Evolutionary conservation across 345 rosid genomes (phyloP).

Genomic region (Eucalyptus albens): DNA sequence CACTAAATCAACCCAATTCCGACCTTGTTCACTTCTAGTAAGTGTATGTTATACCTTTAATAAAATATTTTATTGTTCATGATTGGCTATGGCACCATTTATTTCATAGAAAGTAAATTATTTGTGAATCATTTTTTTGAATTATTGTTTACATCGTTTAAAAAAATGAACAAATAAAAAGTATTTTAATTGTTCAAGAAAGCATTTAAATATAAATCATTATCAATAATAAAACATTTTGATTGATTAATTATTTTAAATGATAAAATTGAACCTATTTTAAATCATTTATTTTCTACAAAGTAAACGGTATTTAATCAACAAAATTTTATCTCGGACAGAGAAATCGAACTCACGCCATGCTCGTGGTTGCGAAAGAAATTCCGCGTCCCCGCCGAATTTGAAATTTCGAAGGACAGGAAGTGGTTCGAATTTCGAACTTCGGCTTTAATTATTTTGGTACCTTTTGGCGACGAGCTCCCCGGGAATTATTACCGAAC

Average conservation of each 20-base stretch:
- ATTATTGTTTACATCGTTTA: too few relatives aligned
- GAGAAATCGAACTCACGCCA: not conserved
- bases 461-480: not conserved
- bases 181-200: too few relatives aligned
- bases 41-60: not conserved
- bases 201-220: too few relatives aligned
- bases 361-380: not conserved
- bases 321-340: too few relatives aligned
- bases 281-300: fast-evolving
- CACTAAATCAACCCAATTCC: fast-evolving
- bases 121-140: fast-evolving
- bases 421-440: not conserved
- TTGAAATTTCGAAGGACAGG: not conserved
- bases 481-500: not conserved
- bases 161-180: too few relatives aligned
- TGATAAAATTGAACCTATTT: too few relatives aligned
- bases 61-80: too few relatives aligned
- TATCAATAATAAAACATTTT: too few relatives aligned
- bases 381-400: not conserved
- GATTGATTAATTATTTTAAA: too few relatives aligned
- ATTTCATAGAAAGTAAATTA: too few relatives aligned
- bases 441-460: not conserved
- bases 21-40: fast-evolving
- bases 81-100: fast-evolving
- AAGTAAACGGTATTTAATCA: too few relatives aligned